phyloP scores from a whole-genome alignment of 257 asterid genomes.

The Salvia hispanica region DNA sequence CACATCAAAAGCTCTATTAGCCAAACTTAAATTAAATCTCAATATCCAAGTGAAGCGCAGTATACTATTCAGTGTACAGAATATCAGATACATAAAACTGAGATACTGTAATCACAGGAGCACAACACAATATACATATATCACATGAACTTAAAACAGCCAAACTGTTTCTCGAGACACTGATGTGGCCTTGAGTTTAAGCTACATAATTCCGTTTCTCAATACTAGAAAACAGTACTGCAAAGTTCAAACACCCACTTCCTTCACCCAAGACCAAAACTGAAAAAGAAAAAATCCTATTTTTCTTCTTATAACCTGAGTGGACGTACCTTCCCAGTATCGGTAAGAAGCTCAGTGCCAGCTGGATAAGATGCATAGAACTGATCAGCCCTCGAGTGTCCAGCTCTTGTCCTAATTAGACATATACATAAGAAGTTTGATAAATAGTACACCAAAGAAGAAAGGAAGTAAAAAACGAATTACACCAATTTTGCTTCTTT shows the following conservation, averaged over 20 bases:
- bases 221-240: background rate
- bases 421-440: slow-evolving; percentile 8
- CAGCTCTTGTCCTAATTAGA: slow-evolving; percentile 76
- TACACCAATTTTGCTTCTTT: slow-evolving; percentile 1
- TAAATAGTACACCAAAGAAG: background rate
- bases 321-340: slow-evolving; percentile 67
- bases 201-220: background rate
- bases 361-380: slow-evolving; percentile 95
- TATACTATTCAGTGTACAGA: background rate
- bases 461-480: background rate
- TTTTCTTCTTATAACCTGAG: background rate
- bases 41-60: background rate
- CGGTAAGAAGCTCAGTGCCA: slow-evolving; percentile 90
- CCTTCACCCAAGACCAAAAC: background rate
- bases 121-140: background rate
- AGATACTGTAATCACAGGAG: background rate
- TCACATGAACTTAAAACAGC: slow-evolving; percentile 5
- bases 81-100: background rate
- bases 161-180: background rate
- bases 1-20: slow-evolving; percentile 29
- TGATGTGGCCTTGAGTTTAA: background rate
- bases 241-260: background rate
- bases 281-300: background rate
- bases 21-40: background rate
- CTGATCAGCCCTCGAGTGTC: slow-evolving; percentile 89